Conservation (phyloP, 2,329 filamentous ascomycete species). For the Salinomyces thailandicus region DNA sequence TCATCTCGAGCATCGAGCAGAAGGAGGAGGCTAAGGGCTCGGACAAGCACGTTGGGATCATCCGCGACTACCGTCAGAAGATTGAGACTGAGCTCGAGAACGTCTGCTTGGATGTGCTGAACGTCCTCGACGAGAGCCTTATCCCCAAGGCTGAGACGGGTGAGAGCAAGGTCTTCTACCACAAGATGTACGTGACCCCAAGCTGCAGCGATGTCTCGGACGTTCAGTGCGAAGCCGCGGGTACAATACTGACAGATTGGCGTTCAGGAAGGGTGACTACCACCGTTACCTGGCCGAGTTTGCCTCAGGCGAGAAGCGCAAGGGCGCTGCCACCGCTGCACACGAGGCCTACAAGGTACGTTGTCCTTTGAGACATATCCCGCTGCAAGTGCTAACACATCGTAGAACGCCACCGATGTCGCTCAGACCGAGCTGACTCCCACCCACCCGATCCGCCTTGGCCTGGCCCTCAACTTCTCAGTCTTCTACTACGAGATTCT, state of each 20-base stretch:
- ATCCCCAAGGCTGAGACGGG: conserved; percentile 93
- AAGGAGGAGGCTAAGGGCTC: conserved; percentile 99
- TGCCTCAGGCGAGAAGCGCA: conserved; percentile 83
- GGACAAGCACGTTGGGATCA: conserved; percentile 86
- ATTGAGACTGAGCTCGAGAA: conserved; percentile 95
- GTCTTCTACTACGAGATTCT: conserved; percentile 99
- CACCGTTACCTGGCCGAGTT: conserved; percentile 94
- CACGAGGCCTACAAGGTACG: conserved; percentile 96
- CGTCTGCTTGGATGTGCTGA: conserved; percentile 95
- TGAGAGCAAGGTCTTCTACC: conserved; percentile 99
- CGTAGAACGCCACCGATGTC: conserved; percentile 88
- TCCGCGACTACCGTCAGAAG: conserved; percentile 96
- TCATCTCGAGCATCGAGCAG: conserved; percentile 99
- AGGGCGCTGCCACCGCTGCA: conserved; percentile 73
- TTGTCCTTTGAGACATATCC: conserved; percentile 1
- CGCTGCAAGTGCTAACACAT: conserved; percentile 10
- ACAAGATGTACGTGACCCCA: conserved; percentile 87
- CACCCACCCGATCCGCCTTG: conserved; percentile 95
- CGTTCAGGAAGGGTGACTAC: conserved; percentile 84
- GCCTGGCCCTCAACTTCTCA: conserved; percentile 96
- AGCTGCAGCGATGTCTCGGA: conserved; percentile 1
- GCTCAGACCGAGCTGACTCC: conserved; percentile 95
- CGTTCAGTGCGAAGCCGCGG: too few relatives aligned
- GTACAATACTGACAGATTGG: conserved; percentile 4
- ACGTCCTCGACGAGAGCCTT: conserved; percentile 83